These are phyloP conservation scores for Lasiodiplodia gonubiensis DNA, from an alignment of 2,329 filamentous ascomycete genomes.

Conservation along the genomic window DNA sequence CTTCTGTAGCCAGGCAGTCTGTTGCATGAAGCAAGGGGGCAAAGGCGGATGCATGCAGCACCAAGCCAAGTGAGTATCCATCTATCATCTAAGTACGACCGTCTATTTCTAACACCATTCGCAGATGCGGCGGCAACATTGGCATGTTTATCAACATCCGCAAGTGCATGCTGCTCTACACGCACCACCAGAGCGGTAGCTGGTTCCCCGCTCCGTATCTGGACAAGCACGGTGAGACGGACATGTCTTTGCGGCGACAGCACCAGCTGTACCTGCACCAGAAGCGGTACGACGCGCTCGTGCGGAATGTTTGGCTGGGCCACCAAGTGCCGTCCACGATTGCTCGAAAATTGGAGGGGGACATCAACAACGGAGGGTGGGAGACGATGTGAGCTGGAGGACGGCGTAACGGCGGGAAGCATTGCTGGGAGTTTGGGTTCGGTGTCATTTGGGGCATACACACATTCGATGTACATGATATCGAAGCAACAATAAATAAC, in stretches of 20 bases:
- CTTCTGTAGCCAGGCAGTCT: slow-evolving; percentile 92
- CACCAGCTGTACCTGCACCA: slow-evolving; percentile 93
- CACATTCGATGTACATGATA: slow-evolving; percentile 3
- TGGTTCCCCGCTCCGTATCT: slow-evolving; percentile 91
- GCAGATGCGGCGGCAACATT: slow-evolving; percentile 83
- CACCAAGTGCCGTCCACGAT: slow-evolving; percentile 90
- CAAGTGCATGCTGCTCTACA: slow-evolving; percentile 89
- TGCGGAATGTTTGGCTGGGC: slow-evolving; percentile 83
- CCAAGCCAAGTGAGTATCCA: slow-evolving; percentile 72
- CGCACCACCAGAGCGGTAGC: slow-evolving; percentile 80
- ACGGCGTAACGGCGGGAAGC: not conserved
- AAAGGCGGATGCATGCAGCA: slow-evolving; percentile 79
- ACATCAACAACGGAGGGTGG: slow-evolving; percentile 98
- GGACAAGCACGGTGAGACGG: slow-evolving; percentile 93
- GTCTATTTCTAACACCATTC: slow-evolving; percentile 29
- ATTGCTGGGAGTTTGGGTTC: slow-evolving; percentile 12
- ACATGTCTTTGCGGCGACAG: slow-evolving; percentile 82
- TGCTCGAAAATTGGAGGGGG: slow-evolving; percentile 85
- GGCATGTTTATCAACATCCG: slow-evolving; percentile 97
- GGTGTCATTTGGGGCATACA: not conserved
- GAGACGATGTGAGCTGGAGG: slow-evolving; percentile 64
- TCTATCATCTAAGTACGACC: no score
- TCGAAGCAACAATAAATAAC: not conserved
- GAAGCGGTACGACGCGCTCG: slow-evolving; percentile 86
- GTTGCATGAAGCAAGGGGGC: slow-evolving; percentile 74